Base-by-base conservation (phyloP, 306 rosid species). In the Cicer yamashitae region DNA sequence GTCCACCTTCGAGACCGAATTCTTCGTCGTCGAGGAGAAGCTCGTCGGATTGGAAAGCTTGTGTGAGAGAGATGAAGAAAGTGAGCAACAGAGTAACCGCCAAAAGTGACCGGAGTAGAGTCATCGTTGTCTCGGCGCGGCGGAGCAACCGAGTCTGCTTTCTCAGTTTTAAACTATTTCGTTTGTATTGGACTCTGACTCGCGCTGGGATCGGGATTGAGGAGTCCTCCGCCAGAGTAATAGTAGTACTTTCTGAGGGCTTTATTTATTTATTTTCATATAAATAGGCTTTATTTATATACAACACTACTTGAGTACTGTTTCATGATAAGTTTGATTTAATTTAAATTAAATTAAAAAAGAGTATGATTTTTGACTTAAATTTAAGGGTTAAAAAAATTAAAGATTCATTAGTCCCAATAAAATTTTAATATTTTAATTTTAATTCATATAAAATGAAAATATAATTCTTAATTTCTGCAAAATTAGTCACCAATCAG, bases 11-110 rank as follows among this genome's bases (percentile, higher is more conserved):
- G n/a, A 87, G 84, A 18, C 96, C 94, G 56, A 91, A 91, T 76
- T 94, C 98, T 14, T 91, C 97, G 79, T 94, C 97, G 82, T 94
- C 98, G 20, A 85, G 45, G 77, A 90, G 91, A 62, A 94, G 97
- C 85, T 94, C 98, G 8, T 94, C 98, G 50, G 98, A 94, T 78
- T 92, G 96, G 71, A 94, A 94, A 82, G 90, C 93, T 22, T 70
- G 11, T 56, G 86, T 71, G 17, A 71, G 20, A 56, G 87, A 67
- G 15, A 82, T 45, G 41, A 80, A 58, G 74, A 84, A 84, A 70
- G 65, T 67, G 80, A 88, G 70, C 18, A 70, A 17, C 13, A 78
- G 17, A 22, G 77, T 22, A 11, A 40, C 48, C 40, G 58, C 22
- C 8, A 83, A 14, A 71, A 83, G 61, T 64, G 38, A 73, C n/a